phyloP scores from a whole-genome alignment of 169 alveolate species.

The Plasmodium malariae region DNA sequence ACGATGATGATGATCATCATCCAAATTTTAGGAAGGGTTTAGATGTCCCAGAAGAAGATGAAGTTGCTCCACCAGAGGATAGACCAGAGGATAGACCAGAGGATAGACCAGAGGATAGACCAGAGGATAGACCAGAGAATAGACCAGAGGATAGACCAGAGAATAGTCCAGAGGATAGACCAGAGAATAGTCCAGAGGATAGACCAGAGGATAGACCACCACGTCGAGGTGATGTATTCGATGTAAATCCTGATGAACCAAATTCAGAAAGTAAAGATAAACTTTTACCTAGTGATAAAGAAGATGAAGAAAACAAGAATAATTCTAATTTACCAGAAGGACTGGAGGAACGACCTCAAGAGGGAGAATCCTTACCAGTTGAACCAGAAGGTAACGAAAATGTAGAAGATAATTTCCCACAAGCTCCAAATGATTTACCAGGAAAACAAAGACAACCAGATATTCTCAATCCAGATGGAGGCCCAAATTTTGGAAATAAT shows the following conservation, averaged over 20 bases:
- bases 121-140: background rate
- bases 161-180: background rate
- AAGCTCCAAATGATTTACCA: too few species aligned
- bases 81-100: background rate
- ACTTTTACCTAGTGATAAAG: background rate
- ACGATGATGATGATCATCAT: conserved; percentile 9
- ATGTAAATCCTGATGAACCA: too few species aligned
- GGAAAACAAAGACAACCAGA: too few species aligned
- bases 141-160: background rate
- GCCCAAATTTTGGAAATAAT: too few species aligned
- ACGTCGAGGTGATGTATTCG: too few species aligned
- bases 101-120: background rate
- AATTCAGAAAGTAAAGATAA: too few species aligned
- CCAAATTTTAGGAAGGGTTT: background rate
- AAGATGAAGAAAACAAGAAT: background rate
- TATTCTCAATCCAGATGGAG: too few species aligned
- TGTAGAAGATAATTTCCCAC: too few species aligned
- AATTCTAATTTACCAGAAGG: background rate
- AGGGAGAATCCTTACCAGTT: too few species aligned
- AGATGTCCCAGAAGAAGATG: conserved; percentile 31
- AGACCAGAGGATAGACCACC: background rate
- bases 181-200: background rate
- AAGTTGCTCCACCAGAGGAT: conserved; percentile 9
- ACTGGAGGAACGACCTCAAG: background rate
- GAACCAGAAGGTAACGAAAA: too few species aligned